A percentile compares a stretch with the other conserved stretches of the same genome.
phyloP scores from a whole-genome alignment of 805 yeast genomes.

The Ogataea populi-albae region DNA sequence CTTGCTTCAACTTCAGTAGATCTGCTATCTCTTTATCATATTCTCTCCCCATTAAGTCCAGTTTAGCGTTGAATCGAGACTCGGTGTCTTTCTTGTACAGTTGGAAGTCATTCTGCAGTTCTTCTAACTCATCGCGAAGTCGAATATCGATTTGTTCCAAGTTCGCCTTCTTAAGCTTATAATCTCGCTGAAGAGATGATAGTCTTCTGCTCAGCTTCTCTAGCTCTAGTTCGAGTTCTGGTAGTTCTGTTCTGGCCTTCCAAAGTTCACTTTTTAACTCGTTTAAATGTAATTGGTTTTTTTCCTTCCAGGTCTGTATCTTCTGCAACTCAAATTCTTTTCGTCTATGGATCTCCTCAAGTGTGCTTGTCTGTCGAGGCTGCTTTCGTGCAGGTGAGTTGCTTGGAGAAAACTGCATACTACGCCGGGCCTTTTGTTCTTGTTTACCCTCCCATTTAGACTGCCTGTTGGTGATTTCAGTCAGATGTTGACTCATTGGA shows the following conservation, averaged over 20 bases:
- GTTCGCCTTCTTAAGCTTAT: constrained; percentile 32
- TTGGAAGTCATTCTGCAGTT: constrained; percentile 35
- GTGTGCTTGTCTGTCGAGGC: constrained; percentile 10
- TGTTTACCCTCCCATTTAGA: constrained; percentile 1
- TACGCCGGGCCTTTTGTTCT: constrained; percentile 2
- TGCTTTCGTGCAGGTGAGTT: constrained; percentile 8
- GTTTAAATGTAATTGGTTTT: constrained; percentile 24
- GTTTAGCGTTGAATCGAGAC: constrained; percentile 29
- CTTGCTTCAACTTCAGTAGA: constrained; percentile 35
- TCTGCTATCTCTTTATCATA: constrained; percentile 33
- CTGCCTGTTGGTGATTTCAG: constrained; percentile 8
- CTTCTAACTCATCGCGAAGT: constrained; percentile 26
- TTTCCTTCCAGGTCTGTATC: constrained; percentile 13
- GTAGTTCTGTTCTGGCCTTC: constrained; percentile 25
- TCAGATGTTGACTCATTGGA: constrained; percentile 3
- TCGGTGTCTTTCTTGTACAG: constrained; percentile 33
- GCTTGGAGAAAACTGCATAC: constrained; percentile 2
- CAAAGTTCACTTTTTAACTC: constrained; percentile 24
- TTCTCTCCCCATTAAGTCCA: constrained; percentile 16
- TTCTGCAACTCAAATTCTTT: constrained; percentile 17
- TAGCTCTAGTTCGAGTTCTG: constrained; percentile 26
- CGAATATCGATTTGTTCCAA: constrained; percentile 23
- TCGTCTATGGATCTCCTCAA: constrained; percentile 14
- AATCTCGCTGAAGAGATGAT: constrained; percentile 14
- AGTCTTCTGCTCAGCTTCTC: constrained; percentile 30